Conservation (phyloP, 805 yeast genomes). For the Saccharomyces jurei region DNA sequence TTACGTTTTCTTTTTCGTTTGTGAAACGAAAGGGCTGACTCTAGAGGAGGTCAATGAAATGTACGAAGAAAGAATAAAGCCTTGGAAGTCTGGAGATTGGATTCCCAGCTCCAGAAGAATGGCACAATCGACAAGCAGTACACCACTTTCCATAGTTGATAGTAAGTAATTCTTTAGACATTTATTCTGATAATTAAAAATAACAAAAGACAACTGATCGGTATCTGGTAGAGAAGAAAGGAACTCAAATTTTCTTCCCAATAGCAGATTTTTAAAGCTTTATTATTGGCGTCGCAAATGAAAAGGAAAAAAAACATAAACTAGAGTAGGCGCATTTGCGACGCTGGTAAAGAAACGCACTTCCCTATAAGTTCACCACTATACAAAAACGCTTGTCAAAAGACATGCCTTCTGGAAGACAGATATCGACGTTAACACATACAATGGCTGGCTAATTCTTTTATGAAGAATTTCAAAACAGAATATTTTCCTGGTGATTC, state of each 20-base stretch:
- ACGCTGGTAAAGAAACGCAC: too few species aligned
- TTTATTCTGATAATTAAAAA: background rate
- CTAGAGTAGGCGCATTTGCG: too few species aligned
- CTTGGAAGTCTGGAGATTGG: constrained; percentile 42
- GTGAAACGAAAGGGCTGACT: constrained; percentile 70
- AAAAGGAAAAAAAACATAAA: too few species aligned
- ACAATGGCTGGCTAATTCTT: too few species aligned
- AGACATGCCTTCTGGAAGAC: too few species aligned
- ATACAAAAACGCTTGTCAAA: too few species aligned
- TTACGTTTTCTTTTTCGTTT: constrained; percentile 60
- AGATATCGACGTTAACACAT: too few species aligned
- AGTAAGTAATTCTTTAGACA: background rate
- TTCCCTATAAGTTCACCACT: too few species aligned
- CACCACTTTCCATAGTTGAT: background rate
- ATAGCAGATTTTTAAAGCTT: background rate
- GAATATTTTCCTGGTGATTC: too few species aligned
- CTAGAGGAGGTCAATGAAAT: constrained; percentile 71
- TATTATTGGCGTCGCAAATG: background rate
- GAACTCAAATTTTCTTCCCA: background rate
- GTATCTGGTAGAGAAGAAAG: background rate
- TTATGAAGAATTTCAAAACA: too few species aligned
- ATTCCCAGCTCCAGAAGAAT: constrained; percentile 35
- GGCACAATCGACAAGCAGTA: background rate
- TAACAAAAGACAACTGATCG: background rate
- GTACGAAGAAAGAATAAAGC: constrained; percentile 33